Percentiles rank a stretch among this genome's conserved stretches.
Conservation (phyloP, 1,284 basidiomycete species). For the Flammula alnicola region DNA sequence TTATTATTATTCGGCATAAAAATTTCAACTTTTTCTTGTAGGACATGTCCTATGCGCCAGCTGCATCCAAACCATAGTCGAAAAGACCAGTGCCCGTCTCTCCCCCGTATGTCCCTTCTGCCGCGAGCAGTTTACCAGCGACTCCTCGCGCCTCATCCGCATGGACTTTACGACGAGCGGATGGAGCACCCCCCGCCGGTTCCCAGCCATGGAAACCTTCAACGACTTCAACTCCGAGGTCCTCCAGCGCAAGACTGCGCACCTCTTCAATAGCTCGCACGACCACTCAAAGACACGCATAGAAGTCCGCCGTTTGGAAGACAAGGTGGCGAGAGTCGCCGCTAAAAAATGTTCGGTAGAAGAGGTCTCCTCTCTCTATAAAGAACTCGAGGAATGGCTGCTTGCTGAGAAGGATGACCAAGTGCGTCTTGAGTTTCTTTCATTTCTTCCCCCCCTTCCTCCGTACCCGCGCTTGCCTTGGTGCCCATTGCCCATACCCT, state of each 20-base stretch:
- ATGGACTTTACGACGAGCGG: constrained; percentile 72
- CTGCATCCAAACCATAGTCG: constrained; percentile 78
- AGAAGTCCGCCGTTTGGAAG: constrained; percentile 70
- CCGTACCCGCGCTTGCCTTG: not conserved
- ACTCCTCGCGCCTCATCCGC: constrained; percentile 73
- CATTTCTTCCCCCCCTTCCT: not conserved
- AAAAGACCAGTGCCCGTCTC: constrained; percentile 72
- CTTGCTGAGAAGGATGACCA: constrained; percentile 65
- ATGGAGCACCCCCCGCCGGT: constrained; percentile 63
- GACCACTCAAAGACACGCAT: constrained; percentile 49
- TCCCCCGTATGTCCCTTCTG: constrained; percentile 79
- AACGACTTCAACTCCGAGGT: constrained; percentile 50
- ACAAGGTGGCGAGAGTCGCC: constrained; percentile 76
- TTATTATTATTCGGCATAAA: constrained; percentile 22
- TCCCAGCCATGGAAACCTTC: constrained; percentile 53
- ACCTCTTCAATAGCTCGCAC: constrained; percentile 35
- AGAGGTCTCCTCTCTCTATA: constrained; percentile 73
- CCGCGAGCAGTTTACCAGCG: constrained; percentile 69
- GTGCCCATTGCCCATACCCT: constrained; percentile 1
- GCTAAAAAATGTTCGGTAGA: constrained; percentile 86
- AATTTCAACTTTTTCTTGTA: constrained; percentile 34
- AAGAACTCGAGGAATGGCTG: constrained; percentile 76
- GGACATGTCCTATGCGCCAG: constrained; percentile 77
- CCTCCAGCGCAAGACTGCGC: constrained; percentile 52
- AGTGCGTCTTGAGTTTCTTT: constrained; percentile 41